Evolutionary conservation across 371 early-diverging fungal genomes (phyloP).

Genomic region (Haplosporangium sp.): DNA sequence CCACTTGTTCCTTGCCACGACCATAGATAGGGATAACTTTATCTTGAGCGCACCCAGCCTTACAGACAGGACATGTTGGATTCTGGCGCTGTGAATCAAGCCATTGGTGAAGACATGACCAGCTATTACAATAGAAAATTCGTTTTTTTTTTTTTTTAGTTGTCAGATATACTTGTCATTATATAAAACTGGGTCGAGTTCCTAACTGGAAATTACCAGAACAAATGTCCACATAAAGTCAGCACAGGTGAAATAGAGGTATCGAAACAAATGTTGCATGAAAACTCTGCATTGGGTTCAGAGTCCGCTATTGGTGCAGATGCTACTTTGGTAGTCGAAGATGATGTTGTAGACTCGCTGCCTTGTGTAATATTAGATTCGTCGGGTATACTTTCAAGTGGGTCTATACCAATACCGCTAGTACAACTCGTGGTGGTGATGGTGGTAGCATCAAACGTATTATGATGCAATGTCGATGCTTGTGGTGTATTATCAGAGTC

Average conservation of each 20-base stretch:
- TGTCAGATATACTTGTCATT: neutral
- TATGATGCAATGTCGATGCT: neutral
- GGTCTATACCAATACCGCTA: neutral
- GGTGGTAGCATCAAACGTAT: neutral
- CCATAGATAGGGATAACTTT: conserved; percentile 87
- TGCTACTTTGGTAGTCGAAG: neutral
- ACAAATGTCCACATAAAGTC: conserved; percentile 81
- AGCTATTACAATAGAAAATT: conserved; percentile 46
- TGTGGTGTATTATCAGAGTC: neutral
- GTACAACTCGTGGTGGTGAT: neutral
- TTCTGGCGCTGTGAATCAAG: conserved; percentile 71
- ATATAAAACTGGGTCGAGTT: neutral
- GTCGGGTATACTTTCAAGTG: neutral
- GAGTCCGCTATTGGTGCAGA: conserved; percentile 9
- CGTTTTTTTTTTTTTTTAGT: neutral
- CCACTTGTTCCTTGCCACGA: conserved; percentile 77
- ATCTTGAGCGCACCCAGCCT: conserved; percentile 81
- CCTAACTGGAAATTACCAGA: conserved; percentile 60
- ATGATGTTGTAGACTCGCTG: neutral
- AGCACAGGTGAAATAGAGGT: conserved; percentile 78
- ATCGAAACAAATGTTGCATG: conserved; percentile 76
- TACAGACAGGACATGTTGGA: conserved; percentile 83
- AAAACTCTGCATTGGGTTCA: conserved; percentile 58
- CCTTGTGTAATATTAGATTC: neutral
- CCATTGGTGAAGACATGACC: conserved; percentile 83